These are phyloP conservation scores for Urostyla sp. DNA, from an alignment of 73 alveolate genomes.

Conservation along the genomic window DNA sequence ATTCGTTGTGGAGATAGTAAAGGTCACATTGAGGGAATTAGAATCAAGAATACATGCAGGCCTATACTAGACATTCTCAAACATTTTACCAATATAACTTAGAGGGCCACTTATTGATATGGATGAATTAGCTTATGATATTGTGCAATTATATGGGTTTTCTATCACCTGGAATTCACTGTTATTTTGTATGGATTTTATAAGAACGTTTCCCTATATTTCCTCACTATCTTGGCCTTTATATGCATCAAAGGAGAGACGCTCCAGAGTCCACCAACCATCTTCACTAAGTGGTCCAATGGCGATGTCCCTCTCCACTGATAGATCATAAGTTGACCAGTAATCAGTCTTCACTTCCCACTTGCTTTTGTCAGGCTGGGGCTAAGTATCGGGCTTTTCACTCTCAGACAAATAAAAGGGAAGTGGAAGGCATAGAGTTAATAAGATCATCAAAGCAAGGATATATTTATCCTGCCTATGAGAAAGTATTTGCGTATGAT, in stretches of 20 bases:
- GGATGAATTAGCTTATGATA: no score
- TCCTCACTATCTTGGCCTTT: no score
- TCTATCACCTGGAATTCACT: no score
- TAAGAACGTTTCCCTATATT: no score
- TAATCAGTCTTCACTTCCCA: slow-evolving; percentile 14
- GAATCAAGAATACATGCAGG: slow-evolving; percentile 33
- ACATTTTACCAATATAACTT: no score
- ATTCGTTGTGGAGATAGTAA: not conserved
- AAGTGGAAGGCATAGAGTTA: slow-evolving; percentile 24
- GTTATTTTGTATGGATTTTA: no score
- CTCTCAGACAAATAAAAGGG: not conserved
- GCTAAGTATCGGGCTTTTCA: slow-evolving; percentile 25
- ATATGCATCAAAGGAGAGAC: no score
- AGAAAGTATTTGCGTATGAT: slow-evolving; percentile 31
- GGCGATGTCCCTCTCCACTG: slow-evolving; percentile 29
- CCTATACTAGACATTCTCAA: slow-evolving; percentile 9
- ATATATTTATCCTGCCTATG: slow-evolving; percentile 39
- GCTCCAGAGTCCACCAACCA: slow-evolving; percentile 50
- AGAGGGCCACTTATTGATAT: no score
- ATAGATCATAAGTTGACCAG: slow-evolving; percentile 11
- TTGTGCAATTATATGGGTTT: no score
- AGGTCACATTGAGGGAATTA: not conserved
- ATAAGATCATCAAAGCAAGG: slow-evolving; percentile 24
- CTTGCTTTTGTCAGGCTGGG: slow-evolving; percentile 38
- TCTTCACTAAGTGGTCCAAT: slow-evolving; percentile 37